Base-by-base conservation (phyloP, 306 rosid species). In the Betula pendula region DNA sequence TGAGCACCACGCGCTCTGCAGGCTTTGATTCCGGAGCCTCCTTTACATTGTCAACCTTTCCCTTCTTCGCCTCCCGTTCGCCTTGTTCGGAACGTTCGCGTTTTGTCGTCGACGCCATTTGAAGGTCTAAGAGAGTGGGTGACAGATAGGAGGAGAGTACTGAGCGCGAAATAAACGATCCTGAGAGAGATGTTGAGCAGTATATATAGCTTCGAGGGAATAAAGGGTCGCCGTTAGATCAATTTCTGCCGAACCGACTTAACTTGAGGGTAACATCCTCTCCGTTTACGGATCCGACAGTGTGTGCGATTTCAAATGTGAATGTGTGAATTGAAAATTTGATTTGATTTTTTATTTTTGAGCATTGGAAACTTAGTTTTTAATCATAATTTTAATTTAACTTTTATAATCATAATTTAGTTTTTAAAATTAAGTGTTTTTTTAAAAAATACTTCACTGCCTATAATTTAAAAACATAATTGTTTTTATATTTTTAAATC, bases 81-180 rank as follows among this genome's bases (percentile, higher is more conserved):
- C 33, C 68, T 68, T 47, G 72, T 20, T 24, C 11, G 17, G 45
- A 55, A 24, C 50, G 70, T 31, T 53, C 22, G 68, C 70, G 79
- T 71, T 81, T 84, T 16, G 78, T 81, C 4, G 48, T 25, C 14
- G 75, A 71, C n/a, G 81, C 83, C 85, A 84, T 84, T 10, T 24
- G 73, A 3, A 48, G 16, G 8, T 24, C 31, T 5, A 17, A 10
- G 12, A 38, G 44, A 51, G 22, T 1, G 43, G 22, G 43, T 5
- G 29, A 12, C 0, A 40, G 74, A 29, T 2, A 8, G 16, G 4
- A 11, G 17, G 2, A 29, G 42, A 62, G 22, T 5, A 8, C 7
- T 6, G 6, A 22, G 50, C 72, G 48, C 50, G 72, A 75, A 35
- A 48, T 6, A 31, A 4, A 16, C 19, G 4, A 42, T 3, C 8